A percentile compares a stretch with the other conserved stretches of the same genome.
Evolutionary conservation across 306 rosid genomes (phyloP).

Genomic region (Psophocarpus tetragonolobus): DNA sequence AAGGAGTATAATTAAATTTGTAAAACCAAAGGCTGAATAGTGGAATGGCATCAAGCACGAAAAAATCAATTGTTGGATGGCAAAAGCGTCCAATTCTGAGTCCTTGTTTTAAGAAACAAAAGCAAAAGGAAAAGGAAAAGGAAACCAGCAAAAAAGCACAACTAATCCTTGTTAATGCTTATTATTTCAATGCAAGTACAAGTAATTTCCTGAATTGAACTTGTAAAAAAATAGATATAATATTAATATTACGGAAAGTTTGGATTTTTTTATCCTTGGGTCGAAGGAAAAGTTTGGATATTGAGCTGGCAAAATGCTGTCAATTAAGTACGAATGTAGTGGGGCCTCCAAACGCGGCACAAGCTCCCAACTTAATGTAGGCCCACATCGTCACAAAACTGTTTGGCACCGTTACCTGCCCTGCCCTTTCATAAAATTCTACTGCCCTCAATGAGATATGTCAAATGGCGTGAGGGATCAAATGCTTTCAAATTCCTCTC

Average conservation of each 20-base stretch:
- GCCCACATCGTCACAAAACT: constrained; percentile 19
- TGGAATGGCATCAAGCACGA: not conserved
- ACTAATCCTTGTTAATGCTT: not conserved
- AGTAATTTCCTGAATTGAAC: not conserved
- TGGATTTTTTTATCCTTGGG: not conserved
- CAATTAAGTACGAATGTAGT: constrained; percentile 16
- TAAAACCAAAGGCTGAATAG: not conserved
- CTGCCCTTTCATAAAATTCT: constrained; percentile 14
- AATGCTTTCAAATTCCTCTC: constrained; percentile 15
- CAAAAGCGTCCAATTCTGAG: not conserved
- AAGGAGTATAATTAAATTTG: not conserved
- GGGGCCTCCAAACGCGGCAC: constrained; percentile 32
- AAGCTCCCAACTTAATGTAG: constrained; percentile 23
- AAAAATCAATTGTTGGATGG: not conserved
- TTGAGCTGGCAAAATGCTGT: constrained; percentile 33
- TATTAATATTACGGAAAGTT: not conserved
- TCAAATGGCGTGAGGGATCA: not conserved
- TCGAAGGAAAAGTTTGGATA: not conserved
- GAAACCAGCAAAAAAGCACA: not conserved
- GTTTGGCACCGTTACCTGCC: constrained; percentile 30
- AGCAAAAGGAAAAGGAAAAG: constrained; percentile 19
- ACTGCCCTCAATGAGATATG: not conserved
- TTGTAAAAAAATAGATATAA: not conserved
- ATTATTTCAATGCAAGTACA: constrained; percentile 14
- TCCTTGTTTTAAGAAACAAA: not conserved